phyloP scores from a whole-genome alignment of 306 rosid species.

The Luffa acutangula region DNA sequence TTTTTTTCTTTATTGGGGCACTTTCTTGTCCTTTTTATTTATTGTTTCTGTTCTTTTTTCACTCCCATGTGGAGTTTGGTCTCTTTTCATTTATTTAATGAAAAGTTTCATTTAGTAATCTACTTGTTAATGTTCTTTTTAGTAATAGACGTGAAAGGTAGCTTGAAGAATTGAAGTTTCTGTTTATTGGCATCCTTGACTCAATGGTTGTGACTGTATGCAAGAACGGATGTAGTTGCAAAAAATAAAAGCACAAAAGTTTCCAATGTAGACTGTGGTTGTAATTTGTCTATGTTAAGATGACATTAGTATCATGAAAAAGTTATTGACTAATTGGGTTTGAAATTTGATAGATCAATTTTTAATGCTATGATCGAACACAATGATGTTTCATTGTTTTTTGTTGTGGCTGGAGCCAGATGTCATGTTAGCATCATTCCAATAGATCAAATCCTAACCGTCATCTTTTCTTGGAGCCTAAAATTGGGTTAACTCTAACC shows the following conservation, averaged over 20 bases:
- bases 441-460: not conserved
- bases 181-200: not conserved
- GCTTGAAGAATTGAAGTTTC: not conserved
- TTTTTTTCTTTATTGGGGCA: too few species aligned
- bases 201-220: not conserved
- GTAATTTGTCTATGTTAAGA: not conserved
- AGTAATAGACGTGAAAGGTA: not conserved
- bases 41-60: too few species aligned
- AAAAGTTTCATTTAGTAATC: too few species aligned
- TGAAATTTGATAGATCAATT: not conserved
- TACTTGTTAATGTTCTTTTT: too few species aligned
- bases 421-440: not conserved
- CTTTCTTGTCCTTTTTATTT: too few species aligned
- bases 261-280: not conserved
- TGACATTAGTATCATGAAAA: not conserved
- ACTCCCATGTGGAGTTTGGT: too few species aligned
- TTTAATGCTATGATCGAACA: not conserved
- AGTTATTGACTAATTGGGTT: not conserved
- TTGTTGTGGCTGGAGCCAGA: not conserved
- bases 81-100: too few species aligned
- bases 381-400: not conserved
- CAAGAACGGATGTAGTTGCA: not conserved
- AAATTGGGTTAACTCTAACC: not conserved
- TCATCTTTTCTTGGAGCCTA: not conserved
- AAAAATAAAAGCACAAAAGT: not conserved